Conservation (phyloP, 208 protist genomes). For the Trichomonas vaginalis region DNA sequence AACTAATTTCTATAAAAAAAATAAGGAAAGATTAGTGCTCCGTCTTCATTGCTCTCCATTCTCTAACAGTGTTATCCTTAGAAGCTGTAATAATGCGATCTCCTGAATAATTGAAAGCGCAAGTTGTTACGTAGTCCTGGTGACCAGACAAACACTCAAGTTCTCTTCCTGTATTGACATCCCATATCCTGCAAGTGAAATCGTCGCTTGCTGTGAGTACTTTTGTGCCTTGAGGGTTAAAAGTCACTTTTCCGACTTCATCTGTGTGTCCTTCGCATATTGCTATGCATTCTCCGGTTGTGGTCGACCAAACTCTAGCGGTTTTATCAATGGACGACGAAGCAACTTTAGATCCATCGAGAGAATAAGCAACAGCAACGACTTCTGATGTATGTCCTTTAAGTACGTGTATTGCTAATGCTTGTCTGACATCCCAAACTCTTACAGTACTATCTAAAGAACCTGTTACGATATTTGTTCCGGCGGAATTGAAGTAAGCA, state of each 20-base stretch:
- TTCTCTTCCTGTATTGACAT: slow-evolving; percentile 55
- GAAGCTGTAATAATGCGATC: slow-evolving; percentile 78
- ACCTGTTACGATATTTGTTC: slow-evolving; percentile 66
- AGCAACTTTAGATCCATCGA: slow-evolving; percentile 59
- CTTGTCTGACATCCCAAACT: slow-evolving; percentile 70
- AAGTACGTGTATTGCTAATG: slow-evolving; percentile 60
- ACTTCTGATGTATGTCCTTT: slow-evolving; percentile 67
- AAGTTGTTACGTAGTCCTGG: slow-evolving; percentile 76
- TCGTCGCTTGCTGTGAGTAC: slow-evolving; percentile 72
- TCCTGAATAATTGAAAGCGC: slow-evolving; percentile 71
- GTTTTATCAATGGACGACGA: slow-evolving; percentile 75
- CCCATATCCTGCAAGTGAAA: slow-evolving; percentile 71
- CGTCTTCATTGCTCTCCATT: slow-evolving; percentile 52
- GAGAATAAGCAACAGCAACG: slow-evolving; percentile 70
- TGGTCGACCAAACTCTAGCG: slow-evolving; percentile 65
- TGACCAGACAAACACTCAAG: slow-evolving; percentile 58
- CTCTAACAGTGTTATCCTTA: slow-evolving; percentile 82
- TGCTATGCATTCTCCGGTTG: slow-evolving; percentile 46
- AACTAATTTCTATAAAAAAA: too few relatives aligned
- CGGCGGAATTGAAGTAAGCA: slow-evolving; percentile 49
- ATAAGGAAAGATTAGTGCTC: background rate
- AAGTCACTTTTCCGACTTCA: slow-evolving; percentile 69
- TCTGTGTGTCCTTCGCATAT: slow-evolving; percentile 67
- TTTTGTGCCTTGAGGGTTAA: slow-evolving; percentile 75
- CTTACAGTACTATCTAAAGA: slow-evolving; percentile 73